Evolutionary conservation across 1,284 basidiomycete genomes (phyloP), one percentile per base, ranked within the genome.

Genomic region (Cryptococcus sp.): DNA sequence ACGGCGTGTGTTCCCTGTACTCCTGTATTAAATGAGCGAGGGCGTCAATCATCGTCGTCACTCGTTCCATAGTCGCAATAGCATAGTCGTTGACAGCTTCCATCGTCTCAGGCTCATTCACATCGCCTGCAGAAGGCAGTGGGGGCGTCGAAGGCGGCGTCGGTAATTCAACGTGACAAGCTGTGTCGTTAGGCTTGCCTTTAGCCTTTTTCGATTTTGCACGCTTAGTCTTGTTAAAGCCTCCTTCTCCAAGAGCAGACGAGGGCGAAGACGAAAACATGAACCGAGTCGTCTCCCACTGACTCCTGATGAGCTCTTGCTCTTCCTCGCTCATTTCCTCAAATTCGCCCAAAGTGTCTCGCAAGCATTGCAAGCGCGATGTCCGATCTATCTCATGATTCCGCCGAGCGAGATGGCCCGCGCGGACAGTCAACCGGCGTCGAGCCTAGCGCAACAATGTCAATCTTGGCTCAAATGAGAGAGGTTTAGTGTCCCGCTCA

Each of bases 331-430:
- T 17, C 49, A 70, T 37, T 3, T 15, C 8, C 11, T 54, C 26
- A 22, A 70, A 60, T 11, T 63, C 56, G 5, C 34, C 19, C 0
- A 65, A 37, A 3, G 52, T 46, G 19, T 62, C 55, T 10, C 49
- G 46, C 11, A 68, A 47, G 16, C 29, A n/a, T n/a, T 49, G 25
- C 17, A 69, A 48, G 22, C 64, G 49, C 8, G 52, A 45, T 19
- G 50, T 44, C 22, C 68, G 64, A 13, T 61, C 58, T 13, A 71
- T 66, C 57, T 78, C 76, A 43, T 76, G 73, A 23, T 68, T 59
- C 25, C 62, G 55, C 17, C 76, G 62, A 3, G 71, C 66, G 13
- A 76, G 55, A 5, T 66, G 41, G 3, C 65, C 44, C 15, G 63
- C 66, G 29, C 66, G 58, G 16, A 44, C 41, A 1, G 55, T 56